phyloP scores from a whole-genome alignment of 352 stramenopile species.

The Thraustochytrium sp. region DNA sequence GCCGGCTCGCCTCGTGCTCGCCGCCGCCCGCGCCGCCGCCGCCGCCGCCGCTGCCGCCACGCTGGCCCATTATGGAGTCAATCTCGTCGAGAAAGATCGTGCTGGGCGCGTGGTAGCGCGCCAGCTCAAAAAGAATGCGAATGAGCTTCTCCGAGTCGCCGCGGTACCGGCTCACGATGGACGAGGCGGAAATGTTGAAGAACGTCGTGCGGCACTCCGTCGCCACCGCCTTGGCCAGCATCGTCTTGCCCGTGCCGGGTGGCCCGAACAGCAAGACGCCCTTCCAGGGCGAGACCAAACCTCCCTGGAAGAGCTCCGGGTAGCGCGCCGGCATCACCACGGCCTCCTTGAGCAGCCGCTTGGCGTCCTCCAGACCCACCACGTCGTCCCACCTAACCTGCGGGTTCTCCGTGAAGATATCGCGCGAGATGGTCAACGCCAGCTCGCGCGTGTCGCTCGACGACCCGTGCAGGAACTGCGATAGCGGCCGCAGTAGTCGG shows the following conservation, averaged over 20 bases:
- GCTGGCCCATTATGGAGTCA: slow-evolving; percentile 62
- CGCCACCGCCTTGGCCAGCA: slow-evolving; percentile 88
- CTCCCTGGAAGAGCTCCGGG: slow-evolving; percentile 84
- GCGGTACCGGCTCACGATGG: slow-evolving; percentile 76
- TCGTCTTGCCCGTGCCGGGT: slow-evolving; percentile 90
- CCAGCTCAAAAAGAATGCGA: slow-evolving; percentile 94
- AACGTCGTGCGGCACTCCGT: slow-evolving; percentile 94
- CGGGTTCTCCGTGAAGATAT: slow-evolving; percentile 84
- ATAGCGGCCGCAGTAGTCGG: slow-evolving; percentile 70
- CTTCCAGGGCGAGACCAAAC: slow-evolving; percentile 63
- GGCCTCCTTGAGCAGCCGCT: slow-evolving; percentile 74
- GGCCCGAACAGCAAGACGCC: slow-evolving; percentile 78
- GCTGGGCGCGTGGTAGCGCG: slow-evolving; percentile 86
- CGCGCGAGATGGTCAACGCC: slow-evolving; percentile 74
- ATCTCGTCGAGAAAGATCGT: slow-evolving; percentile 99
- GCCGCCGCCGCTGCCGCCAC: not conserved
- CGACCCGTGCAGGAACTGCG: slow-evolving; percentile 70
- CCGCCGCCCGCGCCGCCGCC: not conserved
- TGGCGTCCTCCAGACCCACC: slow-evolving; percentile 79
- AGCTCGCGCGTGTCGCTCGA: slow-evolving; percentile 67
- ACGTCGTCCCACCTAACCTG: slow-evolving; percentile 78
- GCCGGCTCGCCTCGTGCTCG: slow-evolving; percentile 59
- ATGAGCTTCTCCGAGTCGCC: slow-evolving; percentile 91
- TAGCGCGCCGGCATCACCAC: slow-evolving; percentile 90
- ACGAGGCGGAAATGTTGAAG: slow-evolving; percentile 92